These are phyloP conservation scores for Danielia reshetovae DNA, from an alignment of 805 yeast genomes.

Conservation along the genomic window DNA sequence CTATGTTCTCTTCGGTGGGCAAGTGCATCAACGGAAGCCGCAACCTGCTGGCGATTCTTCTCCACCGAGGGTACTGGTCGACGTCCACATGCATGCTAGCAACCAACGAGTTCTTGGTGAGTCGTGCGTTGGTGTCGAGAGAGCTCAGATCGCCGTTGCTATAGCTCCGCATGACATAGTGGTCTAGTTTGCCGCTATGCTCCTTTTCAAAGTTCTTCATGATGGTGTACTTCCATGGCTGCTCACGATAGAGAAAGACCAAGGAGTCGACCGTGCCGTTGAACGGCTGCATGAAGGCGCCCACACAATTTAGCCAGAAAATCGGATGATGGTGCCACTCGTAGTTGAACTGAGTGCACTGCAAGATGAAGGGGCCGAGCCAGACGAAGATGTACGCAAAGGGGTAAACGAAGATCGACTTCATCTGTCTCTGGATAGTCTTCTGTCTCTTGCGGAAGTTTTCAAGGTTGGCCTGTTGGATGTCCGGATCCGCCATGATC, in stretches of 20 bases:
- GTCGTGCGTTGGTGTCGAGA: slow-evolving; percentile 22
- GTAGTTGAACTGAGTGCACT: slow-evolving; percentile 51
- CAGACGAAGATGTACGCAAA: slow-evolving; percentile 75
- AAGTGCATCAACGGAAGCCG: slow-evolving; percentile 44
- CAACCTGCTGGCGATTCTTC: slow-evolving; percentile 31
- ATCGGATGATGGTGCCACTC: slow-evolving; percentile 48
- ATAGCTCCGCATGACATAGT: slow-evolving; percentile 3
- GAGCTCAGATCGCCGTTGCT: slow-evolving; percentile 18
- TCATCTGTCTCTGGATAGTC: slow-evolving; percentile 72
- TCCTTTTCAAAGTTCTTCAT: slow-evolving; percentile 36
- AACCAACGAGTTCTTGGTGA: slow-evolving; percentile 25
- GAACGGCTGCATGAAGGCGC: slow-evolving; percentile 77
- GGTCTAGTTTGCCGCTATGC: slow-evolving; percentile 25
- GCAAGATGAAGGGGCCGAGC: slow-evolving; percentile 73
- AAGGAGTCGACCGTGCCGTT: slow-evolving; percentile 73
- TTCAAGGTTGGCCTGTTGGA: slow-evolving; percentile 59
- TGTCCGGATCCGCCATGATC: slow-evolving; percentile 28
- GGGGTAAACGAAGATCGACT: slow-evolving; percentile 79
- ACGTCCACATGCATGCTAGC: slow-evolving; percentile 27
- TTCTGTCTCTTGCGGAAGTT: slow-evolving; percentile 60
- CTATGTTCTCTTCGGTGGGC: slow-evolving; percentile 36
- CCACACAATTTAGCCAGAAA: slow-evolving; percentile 60
- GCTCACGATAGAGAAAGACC: slow-evolving; percentile 74
- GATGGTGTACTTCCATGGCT: slow-evolving; percentile 63
- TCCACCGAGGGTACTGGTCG: slow-evolving; percentile 33